Percentiles rank a stretch among this genome's conserved stretches.
phyloP scores from a whole-genome alignment of 2,329 filamentous ascomycete genomes.

The Alternaria consortialis region DNA sequence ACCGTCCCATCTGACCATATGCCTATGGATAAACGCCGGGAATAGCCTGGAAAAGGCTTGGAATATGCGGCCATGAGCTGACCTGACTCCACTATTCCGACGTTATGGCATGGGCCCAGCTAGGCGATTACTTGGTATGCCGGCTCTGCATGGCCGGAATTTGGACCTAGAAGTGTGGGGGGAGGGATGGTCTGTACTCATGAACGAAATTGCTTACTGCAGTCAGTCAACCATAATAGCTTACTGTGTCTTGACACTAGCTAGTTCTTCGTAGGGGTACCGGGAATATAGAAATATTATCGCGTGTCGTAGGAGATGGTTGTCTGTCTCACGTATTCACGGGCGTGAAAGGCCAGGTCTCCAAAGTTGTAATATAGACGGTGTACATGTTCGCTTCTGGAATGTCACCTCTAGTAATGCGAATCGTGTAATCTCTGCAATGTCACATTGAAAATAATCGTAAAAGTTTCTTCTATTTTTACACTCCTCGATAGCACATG shows the following conservation, averaged over 20 bases:
- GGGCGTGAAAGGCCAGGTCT: neutral
- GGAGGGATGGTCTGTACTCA: neutral
- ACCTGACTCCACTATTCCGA: slow-evolving; percentile 5
- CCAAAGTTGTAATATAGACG: neutral
- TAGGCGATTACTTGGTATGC: neutral
- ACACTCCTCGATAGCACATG: too few relatives aligned
- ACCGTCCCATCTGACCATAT: slow-evolving; percentile 1
- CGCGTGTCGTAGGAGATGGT: neutral
- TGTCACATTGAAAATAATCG: neutral
- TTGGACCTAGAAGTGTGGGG: neutral
- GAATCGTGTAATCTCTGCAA: neutral
- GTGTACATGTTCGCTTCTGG: neutral
- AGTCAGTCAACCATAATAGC: neutral
- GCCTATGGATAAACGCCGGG: neutral
- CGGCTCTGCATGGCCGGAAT: neutral
- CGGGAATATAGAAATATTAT: neutral
- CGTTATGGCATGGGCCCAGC: slow-evolving; percentile 13
- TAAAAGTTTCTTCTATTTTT: neutral
- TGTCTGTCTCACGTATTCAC: neutral
- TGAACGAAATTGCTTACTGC: neutral
- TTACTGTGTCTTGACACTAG: neutral
- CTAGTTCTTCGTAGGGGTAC: neutral
- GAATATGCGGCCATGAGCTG: slow-evolving; percentile 19
- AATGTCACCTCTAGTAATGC: neutral
- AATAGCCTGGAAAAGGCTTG: slow-evolving; percentile 6